phyloP scores from a whole-genome alignment of 306 rosid genomes.

The Malus sieversii region DNA sequence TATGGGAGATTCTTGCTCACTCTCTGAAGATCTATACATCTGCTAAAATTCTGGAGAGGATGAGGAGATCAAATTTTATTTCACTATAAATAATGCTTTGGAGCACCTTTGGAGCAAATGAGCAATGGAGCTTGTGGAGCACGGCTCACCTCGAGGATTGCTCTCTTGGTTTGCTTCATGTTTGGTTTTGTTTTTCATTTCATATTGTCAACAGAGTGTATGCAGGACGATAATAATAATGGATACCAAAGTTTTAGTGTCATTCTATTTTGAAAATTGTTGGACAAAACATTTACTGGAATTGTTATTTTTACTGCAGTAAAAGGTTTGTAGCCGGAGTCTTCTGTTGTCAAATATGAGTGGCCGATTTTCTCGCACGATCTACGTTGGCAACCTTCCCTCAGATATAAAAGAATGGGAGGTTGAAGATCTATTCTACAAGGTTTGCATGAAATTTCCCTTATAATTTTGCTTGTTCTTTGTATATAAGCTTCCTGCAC shows the following conservation, averaged over 20 bases:
- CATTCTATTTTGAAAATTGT: constrained; percentile 14
- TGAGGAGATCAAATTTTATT: constrained; percentile 81
- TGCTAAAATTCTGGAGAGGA: constrained; percentile 94
- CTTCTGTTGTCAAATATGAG: constrained; percentile 57
- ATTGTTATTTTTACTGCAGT: constrained; percentile 43
- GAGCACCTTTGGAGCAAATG: constrained; percentile 99
- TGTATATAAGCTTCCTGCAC: background rate
- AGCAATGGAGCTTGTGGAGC: constrained; percentile 99
- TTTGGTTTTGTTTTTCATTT: constrained; percentile 61
- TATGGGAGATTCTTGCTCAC: constrained; percentile 94
- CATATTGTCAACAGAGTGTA: constrained; percentile 40
- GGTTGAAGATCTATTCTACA: constrained; percentile 88
- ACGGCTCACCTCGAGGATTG: constrained; percentile 98
- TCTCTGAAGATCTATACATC: constrained; percentile 88
- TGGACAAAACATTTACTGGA: constrained; percentile 15
- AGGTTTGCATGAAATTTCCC: constrained; percentile 40
- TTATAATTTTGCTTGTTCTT: background rate
- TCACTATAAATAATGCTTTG: constrained; percentile 85
- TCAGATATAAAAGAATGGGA: constrained; percentile 81
- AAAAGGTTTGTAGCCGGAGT: background rate
- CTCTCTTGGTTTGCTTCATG: constrained; percentile 99
- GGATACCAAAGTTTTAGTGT: constrained; percentile 25
- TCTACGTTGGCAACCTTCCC: constrained; percentile 96
- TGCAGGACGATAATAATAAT: constrained; percentile 28
- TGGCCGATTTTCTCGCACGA: constrained; percentile 98